These are phyloP conservation scores for Shiraia sp. DNA, from an alignment of 2,329 filamentous ascomycete species.

Conservation along the genomic window DNA sequence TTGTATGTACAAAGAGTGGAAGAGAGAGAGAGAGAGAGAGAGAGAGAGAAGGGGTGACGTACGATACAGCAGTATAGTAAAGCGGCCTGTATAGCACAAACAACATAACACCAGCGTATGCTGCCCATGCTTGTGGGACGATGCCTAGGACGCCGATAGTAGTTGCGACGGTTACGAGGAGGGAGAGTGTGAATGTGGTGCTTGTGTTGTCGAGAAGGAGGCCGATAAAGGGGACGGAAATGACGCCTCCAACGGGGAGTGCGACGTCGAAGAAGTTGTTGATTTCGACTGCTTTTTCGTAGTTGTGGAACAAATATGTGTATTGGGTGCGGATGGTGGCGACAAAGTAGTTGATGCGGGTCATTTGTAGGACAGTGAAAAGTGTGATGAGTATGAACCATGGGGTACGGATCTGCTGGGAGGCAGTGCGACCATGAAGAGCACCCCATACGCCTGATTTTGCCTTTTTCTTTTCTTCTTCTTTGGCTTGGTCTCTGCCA, in stretches of 20 bases:
- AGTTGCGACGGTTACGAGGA: constrained; percentile 73
- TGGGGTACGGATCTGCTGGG: constrained; percentile 73
- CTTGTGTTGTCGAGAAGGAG: constrained; percentile 74
- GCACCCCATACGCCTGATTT: constrained; percentile 83
- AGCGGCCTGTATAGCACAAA: constrained; percentile 87
- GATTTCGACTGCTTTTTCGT: constrained; percentile 65
- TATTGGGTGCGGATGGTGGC: constrained; percentile 86
- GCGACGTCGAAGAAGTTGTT: constrained; percentile 89
- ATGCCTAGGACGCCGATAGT: constrained; percentile 76
- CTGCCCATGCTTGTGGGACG: constrained; percentile 70
- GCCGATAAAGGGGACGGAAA: constrained; percentile 88
- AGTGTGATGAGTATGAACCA: constrained; percentile 86
- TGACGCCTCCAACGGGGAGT: constrained; percentile 77
- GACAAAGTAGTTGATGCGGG: constrained; percentile 91
- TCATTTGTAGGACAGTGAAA: constrained; percentile 70
- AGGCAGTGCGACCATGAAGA: constrained; percentile 72
- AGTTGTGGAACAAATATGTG: constrained; percentile 69
- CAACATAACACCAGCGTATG: constrained; percentile 74
- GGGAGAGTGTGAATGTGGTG: constrained; percentile 70
- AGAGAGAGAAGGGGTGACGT: constrained; percentile 37
- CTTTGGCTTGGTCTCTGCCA: constrained; percentile 64
- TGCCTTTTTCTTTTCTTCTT: constrained; percentile 70
- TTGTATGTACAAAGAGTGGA: not conserved
- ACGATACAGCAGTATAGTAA: constrained; percentile 86
- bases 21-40: not conserved